Conservation (phyloP, 1,284 basidiomycete species). For the Austroboletus niveus region DNA sequence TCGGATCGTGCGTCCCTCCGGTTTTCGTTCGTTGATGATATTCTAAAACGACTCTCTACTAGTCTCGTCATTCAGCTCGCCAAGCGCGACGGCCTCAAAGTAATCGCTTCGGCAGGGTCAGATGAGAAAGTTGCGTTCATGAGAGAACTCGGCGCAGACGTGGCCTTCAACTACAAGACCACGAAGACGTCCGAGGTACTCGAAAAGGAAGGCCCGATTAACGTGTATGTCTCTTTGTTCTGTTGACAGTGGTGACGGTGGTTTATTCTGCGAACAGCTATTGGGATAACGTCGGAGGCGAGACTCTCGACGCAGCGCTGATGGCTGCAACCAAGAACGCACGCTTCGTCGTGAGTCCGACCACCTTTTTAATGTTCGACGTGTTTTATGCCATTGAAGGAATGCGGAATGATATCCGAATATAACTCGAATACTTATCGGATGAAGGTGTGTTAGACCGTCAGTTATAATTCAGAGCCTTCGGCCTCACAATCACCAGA, state of each 20-base stretch:
- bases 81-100: constrained; percentile 37
- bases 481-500: no score
- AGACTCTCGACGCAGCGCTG: constrained; percentile 59
- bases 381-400: constrained; percentile 1
- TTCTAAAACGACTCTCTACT: background rate
- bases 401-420: constrained; percentile 18
- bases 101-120: constrained; percentile 40
- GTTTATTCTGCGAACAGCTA: constrained; percentile 31
- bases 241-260: no score
- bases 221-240: constrained; percentile 15
- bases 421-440: no score
- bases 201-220: constrained; percentile 21
- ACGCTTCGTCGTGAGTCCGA: constrained; percentile 39
- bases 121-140: constrained; percentile 40
- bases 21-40: background rate
- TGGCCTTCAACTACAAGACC: constrained; percentile 40
- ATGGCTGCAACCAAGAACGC: constrained; percentile 50
- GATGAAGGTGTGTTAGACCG: background rate
- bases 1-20: constrained; percentile 17
- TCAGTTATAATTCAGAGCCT: no score
- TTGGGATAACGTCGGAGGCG: constrained; percentile 64
- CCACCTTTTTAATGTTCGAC: background rate
- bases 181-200: constrained; percentile 26
- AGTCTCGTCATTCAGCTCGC: constrained; percentile 34
- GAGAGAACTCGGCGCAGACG: constrained; percentile 37